Percentiles rank a stretch among this genome's conserved stretches.
Evolutionary conservation across 768 basidiomycete genomes (phyloP).

Genomic region (Pholiota microspora): DNA sequence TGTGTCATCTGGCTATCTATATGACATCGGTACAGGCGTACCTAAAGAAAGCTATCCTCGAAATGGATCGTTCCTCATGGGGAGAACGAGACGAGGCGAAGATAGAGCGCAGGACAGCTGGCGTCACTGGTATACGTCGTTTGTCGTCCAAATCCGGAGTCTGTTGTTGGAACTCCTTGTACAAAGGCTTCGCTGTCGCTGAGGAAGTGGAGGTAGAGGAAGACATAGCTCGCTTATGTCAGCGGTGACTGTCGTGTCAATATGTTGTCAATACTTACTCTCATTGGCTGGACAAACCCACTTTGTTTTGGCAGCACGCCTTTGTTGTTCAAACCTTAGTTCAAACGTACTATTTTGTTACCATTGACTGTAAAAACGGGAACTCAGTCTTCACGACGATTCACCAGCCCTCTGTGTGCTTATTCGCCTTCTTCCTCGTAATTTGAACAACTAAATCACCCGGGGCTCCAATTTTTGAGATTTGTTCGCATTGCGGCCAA

Average conservation of each 20-base stretch:
- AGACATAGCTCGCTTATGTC: constrained; percentile 36
- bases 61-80: constrained; percentile 80
- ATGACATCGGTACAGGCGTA: constrained; percentile 23
- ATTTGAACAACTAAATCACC: too few species aligned
- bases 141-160: constrained; percentile 39
- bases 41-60: constrained; percentile 87
- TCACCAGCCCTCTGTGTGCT: neutral
- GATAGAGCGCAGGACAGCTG: constrained; percentile 77
- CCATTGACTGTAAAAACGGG: too few species aligned
- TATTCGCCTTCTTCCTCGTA: too few species aligned
- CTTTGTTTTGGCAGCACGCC: too few species aligned
- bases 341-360: too few species aligned
- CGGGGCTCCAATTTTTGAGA: too few species aligned
- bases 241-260: neutral
- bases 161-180: constrained; percentile 32
- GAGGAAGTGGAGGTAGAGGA: constrained; percentile 52
- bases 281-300: constrained; percentile 1
- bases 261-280: neutral
- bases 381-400: too few species aligned
- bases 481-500: too few species aligned
- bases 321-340: too few species aligned
- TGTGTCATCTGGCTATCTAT: constrained; percentile 1
- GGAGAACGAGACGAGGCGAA: constrained; percentile 84
- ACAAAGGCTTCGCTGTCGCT: constrained; percentile 38
- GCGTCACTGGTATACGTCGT: constrained; percentile 79